phyloP scores from a whole-genome alignment of 805 yeast genomes.

The Priceomyces carsonii region DNA sequence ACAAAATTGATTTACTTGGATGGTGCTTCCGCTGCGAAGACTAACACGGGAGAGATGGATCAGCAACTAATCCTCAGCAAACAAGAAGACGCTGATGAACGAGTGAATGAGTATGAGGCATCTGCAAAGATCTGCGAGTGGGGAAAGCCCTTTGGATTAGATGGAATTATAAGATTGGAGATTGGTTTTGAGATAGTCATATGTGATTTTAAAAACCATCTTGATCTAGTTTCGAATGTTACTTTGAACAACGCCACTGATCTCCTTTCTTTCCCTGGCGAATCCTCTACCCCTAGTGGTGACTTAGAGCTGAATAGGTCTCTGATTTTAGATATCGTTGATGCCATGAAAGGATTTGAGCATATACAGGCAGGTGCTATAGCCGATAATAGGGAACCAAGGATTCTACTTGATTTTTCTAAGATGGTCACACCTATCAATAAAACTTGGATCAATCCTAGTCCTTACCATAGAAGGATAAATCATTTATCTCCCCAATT shows the following conservation, averaged over 20 bases:
- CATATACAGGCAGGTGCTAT: conserved; percentile 46
- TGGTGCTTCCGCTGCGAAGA: conserved; percentile 70
- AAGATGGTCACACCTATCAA: conserved; percentile 55
- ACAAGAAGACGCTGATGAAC: conserved; percentile 20
- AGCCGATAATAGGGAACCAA: conserved; percentile 49
- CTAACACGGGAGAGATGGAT: conserved; percentile 61
- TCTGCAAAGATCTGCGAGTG: conserved; percentile 57
- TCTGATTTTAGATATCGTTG: conserved; percentile 22
- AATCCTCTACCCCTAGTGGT: conserved; percentile 1
- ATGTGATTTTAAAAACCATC: conserved; percentile 56
- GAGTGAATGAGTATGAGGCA: conserved; percentile 40
- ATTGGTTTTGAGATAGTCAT: conserved; percentile 61
- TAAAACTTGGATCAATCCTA: conserved; percentile 48
- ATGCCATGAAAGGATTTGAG: conserved; percentile 42
- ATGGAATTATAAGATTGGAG: conserved; percentile 60
- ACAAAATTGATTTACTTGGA: conserved; percentile 54
- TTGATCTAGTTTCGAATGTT: conserved; percentile 48
- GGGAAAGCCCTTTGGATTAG: conserved; percentile 54
- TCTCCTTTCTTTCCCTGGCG: conserved; percentile 38
- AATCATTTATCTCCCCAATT: conserved; percentile 4
- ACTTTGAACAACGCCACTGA: conserved; percentile 38
- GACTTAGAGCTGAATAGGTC: conserved; percentile 14
- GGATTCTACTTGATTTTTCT: conserved; percentile 53
- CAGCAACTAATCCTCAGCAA: conserved; percentile 29
- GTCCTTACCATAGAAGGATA: conserved; percentile 37